Evolutionary conservation across 169 alveolate species (phyloP).

Genomic region (Cryptosporidium ubiquitum): DNA sequence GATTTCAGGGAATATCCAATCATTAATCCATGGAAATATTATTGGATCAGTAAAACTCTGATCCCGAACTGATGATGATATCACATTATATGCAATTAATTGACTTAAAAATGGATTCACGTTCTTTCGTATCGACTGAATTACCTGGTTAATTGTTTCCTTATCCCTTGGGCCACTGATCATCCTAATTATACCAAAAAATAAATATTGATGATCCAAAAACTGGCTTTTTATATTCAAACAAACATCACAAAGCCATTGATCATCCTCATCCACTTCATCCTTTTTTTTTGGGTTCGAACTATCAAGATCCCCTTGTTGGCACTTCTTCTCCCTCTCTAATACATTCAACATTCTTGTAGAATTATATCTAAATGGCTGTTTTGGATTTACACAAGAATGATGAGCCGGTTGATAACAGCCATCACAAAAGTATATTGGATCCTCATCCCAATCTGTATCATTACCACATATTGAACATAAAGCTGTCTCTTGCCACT

Average conservation of each 20-base stretch:
- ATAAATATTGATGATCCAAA: conserved; percentile 21
- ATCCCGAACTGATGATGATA: conserved; percentile 10
- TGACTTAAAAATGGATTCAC: conserved; percentile 29
- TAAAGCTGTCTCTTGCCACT: conserved; percentile 71
- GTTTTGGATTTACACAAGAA: conserved; percentile 72
- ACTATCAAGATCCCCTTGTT: conserved; percentile 43
- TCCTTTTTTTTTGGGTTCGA: conserved; percentile 9
- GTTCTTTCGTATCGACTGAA: not conserved
- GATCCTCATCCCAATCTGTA: conserved; percentile 74
- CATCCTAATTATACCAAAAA: conserved; percentile 34
- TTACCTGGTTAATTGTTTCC: not conserved
- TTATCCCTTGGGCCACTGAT: conserved; percentile 49
- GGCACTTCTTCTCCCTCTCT: conserved; percentile 38
- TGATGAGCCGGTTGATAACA: conserved; percentile 73
- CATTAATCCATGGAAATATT: conserved; percentile 54
- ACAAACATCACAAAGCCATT: conserved; percentile 67
- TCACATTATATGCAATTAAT: conserved; percentile 21
- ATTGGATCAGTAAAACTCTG: conserved; percentile 2
- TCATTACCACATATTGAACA: conserved; percentile 73
- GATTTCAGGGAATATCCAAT: conserved; percentile 47
- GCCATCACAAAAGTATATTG: conserved; percentile 69
- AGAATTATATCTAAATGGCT: conserved; percentile 60
- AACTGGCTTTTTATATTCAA: conserved; percentile 28
- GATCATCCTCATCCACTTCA: conserved; percentile 27
- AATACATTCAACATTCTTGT: conserved; percentile 62